Evolutionary conservation across 768 basidiomycete genomes (phyloP).

Genomic region (Termitomyces sp.): DNA sequence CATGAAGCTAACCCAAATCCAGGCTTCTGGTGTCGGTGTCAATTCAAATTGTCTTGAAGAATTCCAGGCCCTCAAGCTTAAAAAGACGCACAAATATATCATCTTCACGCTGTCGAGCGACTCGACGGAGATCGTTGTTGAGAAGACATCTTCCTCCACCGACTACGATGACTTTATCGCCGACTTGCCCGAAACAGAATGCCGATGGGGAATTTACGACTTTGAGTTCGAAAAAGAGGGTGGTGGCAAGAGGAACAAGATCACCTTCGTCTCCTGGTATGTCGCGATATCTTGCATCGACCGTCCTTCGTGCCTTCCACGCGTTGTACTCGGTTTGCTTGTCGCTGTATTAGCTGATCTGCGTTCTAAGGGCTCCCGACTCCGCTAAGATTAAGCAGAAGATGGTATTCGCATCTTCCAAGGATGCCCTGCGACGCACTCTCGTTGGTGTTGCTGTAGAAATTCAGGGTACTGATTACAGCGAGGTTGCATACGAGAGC

Average conservation of each 20-base stretch:
- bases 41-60: constrained; percentile 48
- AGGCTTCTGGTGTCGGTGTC: constrained; percentile 67
- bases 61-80: constrained; percentile 71
- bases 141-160: constrained; percentile 47
- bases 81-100: constrained; percentile 79
- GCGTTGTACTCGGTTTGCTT: not conserved
- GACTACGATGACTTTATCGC: constrained; percentile 71
- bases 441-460: constrained; percentile 77
- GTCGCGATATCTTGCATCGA: constrained; percentile 23
- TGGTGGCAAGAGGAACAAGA: constrained; percentile 80
- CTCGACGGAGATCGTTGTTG: constrained; percentile 71
- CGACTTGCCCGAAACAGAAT: constrained; percentile 69
- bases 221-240: constrained; percentile 74
- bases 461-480: constrained; percentile 78
- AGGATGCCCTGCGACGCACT: constrained; percentile 66
- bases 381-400: constrained; percentile 80
- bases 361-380: constrained; percentile 73
- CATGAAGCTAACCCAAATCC: constrained; percentile 4
- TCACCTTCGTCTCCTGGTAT: constrained; percentile 82
- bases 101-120: constrained; percentile 62
- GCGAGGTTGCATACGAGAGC: constrained; percentile 65
- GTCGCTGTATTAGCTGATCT: constrained; percentile 18
- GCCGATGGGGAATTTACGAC: constrained; percentile 92
- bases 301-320: not conserved
- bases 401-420: constrained; percentile 91